Conservation (phyloP, 2,329 filamentous ascomycete genomes). For the Thyridium curvatum region DNA sequence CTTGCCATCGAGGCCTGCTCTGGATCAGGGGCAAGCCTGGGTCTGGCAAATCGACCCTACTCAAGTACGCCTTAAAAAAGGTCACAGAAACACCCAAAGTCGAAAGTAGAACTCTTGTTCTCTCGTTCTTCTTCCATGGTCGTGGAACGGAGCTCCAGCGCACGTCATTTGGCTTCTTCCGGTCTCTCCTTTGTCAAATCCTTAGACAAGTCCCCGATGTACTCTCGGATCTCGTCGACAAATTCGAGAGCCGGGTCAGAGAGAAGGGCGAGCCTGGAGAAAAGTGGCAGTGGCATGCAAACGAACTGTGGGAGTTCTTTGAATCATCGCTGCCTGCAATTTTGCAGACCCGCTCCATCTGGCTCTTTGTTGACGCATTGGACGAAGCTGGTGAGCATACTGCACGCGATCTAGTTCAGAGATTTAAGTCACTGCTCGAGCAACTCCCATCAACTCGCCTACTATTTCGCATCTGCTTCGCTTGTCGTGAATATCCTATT, state of each 20-base stretch:
- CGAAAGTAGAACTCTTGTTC: conserved; percentile 1
- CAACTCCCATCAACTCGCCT: conserved; percentile 6
- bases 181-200: conserved; percentile 23
- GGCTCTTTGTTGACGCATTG: conserved; percentile 25
- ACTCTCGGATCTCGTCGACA: conserved; percentile 7
- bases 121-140: conserved; percentile 30
- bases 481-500: conserved; percentile 24
- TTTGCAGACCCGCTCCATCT: conserved; percentile 11
- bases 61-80: conserved; percentile 20
- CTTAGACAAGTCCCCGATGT: conserved; percentile 15
- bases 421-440: conserved; percentile 15
- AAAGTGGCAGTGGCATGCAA: conserved; percentile 19
- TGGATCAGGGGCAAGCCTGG: conserved; percentile 34
- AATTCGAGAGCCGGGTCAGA: conserved; percentile 1
- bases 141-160: conserved; percentile 23
- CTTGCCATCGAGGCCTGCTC: conserved; percentile 15
- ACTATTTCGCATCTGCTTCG: conserved; percentile 20
- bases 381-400: conserved; percentile 22
- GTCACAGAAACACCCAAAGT: no score
- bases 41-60: conserved; percentile 19
- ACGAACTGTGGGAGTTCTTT: conserved; percentile 15
- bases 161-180: conserved; percentile 22
- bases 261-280: conserved; percentile 5
- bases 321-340: conserved; percentile 11
- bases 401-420: conserved; percentile 11